Percentiles rank a stretch among this genome's conserved stretches.
Conservation (phyloP, 2,329 filamentous ascomycete genomes). For the Talaromyces sp. region DNA sequence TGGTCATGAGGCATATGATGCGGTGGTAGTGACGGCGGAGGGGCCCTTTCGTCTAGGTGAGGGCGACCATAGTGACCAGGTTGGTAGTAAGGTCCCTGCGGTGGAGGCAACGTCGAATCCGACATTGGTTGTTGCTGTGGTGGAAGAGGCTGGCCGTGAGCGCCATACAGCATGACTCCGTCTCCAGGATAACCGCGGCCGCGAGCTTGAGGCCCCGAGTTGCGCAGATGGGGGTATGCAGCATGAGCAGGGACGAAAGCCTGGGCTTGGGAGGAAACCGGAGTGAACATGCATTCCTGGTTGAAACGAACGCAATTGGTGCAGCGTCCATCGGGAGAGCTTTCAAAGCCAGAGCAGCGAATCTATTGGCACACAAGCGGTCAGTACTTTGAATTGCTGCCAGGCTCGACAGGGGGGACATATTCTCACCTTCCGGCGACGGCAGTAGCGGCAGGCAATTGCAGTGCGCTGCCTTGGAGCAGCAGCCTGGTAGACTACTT, state of each 20-base stretch:
- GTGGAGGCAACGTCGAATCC: conserved; percentile 33
- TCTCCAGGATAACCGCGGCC: conserved; percentile 30
- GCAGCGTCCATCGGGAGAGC: conserved; percentile 65
- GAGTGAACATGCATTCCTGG: conserved; percentile 72
- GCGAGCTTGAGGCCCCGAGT: conserved; percentile 26
- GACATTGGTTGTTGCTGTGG: conserved; percentile 38
- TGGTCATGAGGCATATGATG: conserved; percentile 38
- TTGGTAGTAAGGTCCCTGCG: conserved; percentile 35
- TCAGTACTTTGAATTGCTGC: background rate
- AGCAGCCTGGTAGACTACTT: conserved; percentile 39
- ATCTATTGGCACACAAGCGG: conserved; percentile 48
- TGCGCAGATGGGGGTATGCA: conserved; percentile 53
- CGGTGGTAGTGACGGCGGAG: conserved; percentile 29
- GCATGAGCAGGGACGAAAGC: conserved; percentile 70
- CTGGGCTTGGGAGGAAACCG: conserved; percentile 67
- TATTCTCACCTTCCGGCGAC: conserved; percentile 45
- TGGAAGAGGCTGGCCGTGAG: conserved; percentile 45
- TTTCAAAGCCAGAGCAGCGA: conserved; percentile 70
- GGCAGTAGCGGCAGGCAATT: conserved; percentile 48
- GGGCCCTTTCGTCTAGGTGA: conserved; percentile 21
- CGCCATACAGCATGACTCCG: conserved; percentile 41
- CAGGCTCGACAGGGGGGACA: background rate
- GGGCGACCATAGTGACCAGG: conserved; percentile 27
- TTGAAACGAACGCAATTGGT: conserved; percentile 68
- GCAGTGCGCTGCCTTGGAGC: conserved; percentile 48